Conservation (phyloP, 768 basidiomycete species). For the Agrocybe praecox region DNA sequence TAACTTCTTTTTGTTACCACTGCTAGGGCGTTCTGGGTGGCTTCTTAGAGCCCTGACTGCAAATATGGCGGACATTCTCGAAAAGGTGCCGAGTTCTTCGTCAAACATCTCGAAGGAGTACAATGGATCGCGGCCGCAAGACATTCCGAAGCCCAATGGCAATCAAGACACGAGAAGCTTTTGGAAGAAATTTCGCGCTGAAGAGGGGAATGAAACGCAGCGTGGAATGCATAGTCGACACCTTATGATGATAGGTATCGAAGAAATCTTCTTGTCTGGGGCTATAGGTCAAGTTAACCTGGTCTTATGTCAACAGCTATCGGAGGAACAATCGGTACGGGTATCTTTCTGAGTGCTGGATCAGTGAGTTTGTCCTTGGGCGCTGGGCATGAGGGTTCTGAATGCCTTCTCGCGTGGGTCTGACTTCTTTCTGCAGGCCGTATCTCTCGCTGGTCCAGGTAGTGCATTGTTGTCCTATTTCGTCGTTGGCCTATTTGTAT, state of each 20-base stretch:
- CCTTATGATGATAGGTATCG: constrained; percentile 33
- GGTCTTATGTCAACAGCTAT: constrained; percentile 35
- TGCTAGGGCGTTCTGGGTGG: not conserved
- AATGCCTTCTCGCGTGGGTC: not conserved
- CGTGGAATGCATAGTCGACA: constrained; percentile 32
- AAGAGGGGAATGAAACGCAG: constrained; percentile 29
- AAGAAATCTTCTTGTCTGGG: not conserved
- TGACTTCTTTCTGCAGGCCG: constrained; percentile 34
- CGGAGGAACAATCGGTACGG: constrained; percentile 61
- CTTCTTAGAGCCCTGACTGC: not conserved
- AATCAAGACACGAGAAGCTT: not conserved
- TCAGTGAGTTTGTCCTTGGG: constrained; percentile 33
- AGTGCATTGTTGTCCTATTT: constrained; percentile 64
- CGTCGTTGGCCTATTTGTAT: constrained; percentile 61
- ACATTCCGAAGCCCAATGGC: not conserved
- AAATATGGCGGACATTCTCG: not conserved
- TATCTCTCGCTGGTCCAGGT: constrained; percentile 59
- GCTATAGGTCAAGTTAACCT: not conserved
- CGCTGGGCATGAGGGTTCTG: not conserved
- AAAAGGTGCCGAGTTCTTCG: not conserved
- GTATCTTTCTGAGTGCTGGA: constrained; percentile 63
- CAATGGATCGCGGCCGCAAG: not conserved
- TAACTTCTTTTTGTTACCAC: not conserved
- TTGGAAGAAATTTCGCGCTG: constrained; percentile 26
- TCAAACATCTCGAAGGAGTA: not conserved